Conservation (phyloP, 2,329 filamentous ascomycete species). For the Uncinocarpus reesii region DNA sequence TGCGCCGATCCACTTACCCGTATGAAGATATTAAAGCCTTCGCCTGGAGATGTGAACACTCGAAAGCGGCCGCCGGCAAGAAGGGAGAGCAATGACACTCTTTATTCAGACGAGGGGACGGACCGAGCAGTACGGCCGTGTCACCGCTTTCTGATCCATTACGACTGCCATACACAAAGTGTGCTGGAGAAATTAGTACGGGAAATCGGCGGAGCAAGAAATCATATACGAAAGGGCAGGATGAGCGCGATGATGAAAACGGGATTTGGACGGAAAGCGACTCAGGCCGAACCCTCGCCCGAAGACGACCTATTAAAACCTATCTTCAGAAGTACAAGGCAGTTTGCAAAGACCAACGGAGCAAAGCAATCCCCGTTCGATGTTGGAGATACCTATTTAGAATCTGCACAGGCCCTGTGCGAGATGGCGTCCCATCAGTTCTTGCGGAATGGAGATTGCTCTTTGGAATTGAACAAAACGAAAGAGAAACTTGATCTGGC, state of each 20-base stretch:
- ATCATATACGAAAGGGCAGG: conserved; percentile 76
- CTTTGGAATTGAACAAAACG: conserved; percentile 62
- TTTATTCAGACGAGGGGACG: conserved; percentile 2
- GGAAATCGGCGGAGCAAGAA: conserved; percentile 67
- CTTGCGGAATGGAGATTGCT: conserved; percentile 75
- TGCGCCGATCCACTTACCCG: conserved; percentile 8
- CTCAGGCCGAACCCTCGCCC: conserved; percentile 6
- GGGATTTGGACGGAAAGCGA: conserved; percentile 16
- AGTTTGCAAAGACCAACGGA: neutral
- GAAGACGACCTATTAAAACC: conserved; percentile 13
- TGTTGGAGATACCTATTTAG: conserved; percentile 64
- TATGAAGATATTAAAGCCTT: conserved; percentile 14
- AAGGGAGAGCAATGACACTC: conserved; percentile 13
- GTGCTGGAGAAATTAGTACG: conserved; percentile 75
- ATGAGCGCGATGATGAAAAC: conserved; percentile 37
- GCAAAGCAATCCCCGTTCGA: conserved; percentile 48
- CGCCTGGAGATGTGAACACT: conserved; percentile 19
- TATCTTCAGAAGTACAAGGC: conserved; percentile 11
- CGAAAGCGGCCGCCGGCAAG: conserved; percentile 31
- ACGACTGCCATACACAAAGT: conserved; percentile 76
- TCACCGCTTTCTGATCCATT: conserved; percentile 77
- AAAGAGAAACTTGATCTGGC: conserved; percentile 55
- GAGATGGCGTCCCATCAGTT: conserved; percentile 84
- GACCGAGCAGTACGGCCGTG: conserved; percentile 53
- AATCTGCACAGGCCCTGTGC: conserved; percentile 68